Base-by-base conservation (phyloP, 1,139 yeast genomes). In the Sugiyamaella sp. region DNA sequence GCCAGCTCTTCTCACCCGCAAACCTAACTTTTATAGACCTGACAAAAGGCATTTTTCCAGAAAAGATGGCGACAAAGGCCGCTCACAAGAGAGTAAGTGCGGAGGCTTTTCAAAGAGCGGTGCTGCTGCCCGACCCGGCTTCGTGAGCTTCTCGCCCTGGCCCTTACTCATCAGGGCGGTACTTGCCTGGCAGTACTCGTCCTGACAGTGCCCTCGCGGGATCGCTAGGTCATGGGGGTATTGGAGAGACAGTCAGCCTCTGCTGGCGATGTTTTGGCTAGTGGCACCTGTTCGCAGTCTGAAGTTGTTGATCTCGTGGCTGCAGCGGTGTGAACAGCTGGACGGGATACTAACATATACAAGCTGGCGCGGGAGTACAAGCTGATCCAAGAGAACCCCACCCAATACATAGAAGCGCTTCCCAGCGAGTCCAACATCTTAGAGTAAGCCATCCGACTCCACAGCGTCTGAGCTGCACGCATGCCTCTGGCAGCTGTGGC, bases 361-460 rank as follows among this genome's bases (percentile, higher is more conserved):
- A 38, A 69, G 65, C 80, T 90, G 55, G 82, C 88, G 2, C 83
- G 86, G 65, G 97, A 90, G 74, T 90, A 88, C 71, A 86, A 85
- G 69, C 73, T 81, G 47, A 80, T 90, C 60, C 80, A 79, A 63
- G 84, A 81, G 54, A 84, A 79, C 61, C 96, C 97, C 0, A 89
- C 95, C 4, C 96, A 95, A 3, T 89, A 73, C 63, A 84, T 90
- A 53, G 74, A 74, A 19, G 96, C 97, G n/a, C 83, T 85, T 56
- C 97, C 97, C 2, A 81, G 84, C 57, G 97, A 90, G 58, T 77
- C 79, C 40, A 86, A 89, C 66, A 85, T 88, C 53, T 72, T 89
- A 52, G 85, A 79, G 64, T 77, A 78, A 75, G 81, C 75, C 17
- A n/a, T n/a, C n/a, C n/a, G n/a, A n/a, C n/a, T n/a, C 10, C 19